Evolutionary conservation across 2,329 filamentous ascomycete genomes (phyloP).

Genomic region (Clonostachys rosea): DNA sequence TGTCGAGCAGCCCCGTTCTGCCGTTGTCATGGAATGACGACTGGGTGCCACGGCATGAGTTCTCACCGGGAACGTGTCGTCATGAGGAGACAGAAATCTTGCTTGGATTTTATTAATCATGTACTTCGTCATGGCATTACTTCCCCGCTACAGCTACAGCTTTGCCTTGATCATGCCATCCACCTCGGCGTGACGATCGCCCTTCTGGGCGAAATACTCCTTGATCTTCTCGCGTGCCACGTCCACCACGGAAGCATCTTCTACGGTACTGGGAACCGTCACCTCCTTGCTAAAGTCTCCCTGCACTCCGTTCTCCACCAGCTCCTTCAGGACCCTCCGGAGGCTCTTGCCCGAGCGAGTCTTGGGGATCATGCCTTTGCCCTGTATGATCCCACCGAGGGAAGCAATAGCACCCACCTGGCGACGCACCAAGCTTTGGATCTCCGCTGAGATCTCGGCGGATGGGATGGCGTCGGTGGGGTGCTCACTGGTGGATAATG

Average conservation of each 20-base stretch:
- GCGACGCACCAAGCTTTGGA: slow-evolving; percentile 67
- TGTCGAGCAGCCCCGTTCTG: too few species aligned
- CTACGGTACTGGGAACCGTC: slow-evolving; percentile 76
- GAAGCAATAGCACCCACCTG: slow-evolving; percentile 87
- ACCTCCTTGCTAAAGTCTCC: slow-evolving; percentile 70
- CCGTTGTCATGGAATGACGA: too few species aligned
- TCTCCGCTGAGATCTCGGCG: slow-evolving; percentile 45
- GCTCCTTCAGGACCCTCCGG: slow-evolving; percentile 72
- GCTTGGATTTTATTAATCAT: too few species aligned
- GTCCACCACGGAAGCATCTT: slow-evolving; percentile 71
- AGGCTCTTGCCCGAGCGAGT: slow-evolving; percentile 91
- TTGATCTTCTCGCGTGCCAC: slow-evolving; percentile 66
- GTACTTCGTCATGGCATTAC: neutral
- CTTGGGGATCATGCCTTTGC: slow-evolving; percentile 83
- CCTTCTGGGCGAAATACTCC: slow-evolving; percentile 66
- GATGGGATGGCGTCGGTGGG: slow-evolving; percentile 45
- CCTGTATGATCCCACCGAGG: slow-evolving; percentile 81
- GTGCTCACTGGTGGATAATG: slow-evolving; percentile 39
- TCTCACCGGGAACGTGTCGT: too few species aligned
- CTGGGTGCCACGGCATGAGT: too few species aligned
- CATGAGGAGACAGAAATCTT: too few species aligned
- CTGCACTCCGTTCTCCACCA: slow-evolving; percentile 76
- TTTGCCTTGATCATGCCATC: slow-evolving; percentile 45
- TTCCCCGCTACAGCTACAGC: slow-evolving; percentile 37
- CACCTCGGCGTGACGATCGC: slow-evolving; percentile 31